These are phyloP conservation scores for Fusarium solani-melongenae DNA, from an alignment of 2,329 filamentous ascomycete genomes.

Conservation along the genomic window DNA sequence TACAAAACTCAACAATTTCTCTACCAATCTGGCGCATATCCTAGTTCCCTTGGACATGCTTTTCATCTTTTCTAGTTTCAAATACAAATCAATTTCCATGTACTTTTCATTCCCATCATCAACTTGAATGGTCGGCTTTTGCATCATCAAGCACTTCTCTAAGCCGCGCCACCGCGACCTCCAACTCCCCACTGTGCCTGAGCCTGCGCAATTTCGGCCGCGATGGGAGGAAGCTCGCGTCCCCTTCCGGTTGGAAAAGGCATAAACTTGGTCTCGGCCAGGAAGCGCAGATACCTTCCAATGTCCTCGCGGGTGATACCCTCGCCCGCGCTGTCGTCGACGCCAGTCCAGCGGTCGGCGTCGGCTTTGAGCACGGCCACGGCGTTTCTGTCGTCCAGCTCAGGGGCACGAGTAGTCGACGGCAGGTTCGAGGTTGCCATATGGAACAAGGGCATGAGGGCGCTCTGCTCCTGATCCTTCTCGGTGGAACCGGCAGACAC, in stretches of 20 bases:
- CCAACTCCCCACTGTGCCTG: constrained; percentile 35
- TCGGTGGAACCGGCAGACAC: constrained; percentile 18
- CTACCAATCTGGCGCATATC: not conserved
- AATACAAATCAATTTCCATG: not conserved
- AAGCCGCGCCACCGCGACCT: constrained; percentile 19
- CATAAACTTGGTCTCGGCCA: constrained; percentile 35
- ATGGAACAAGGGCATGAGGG: constrained; percentile 74
- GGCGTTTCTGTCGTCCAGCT: constrained; percentile 75
- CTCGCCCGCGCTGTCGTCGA: constrained; percentile 62
- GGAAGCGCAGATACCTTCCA: constrained; percentile 21
- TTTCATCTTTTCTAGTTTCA: not conserved
- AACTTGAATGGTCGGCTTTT: not conserved
- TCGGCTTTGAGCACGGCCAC: constrained; percentile 72
- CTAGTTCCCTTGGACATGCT: not conserved
- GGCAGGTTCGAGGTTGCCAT: constrained; percentile 77
- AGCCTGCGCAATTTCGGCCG: constrained; percentile 17
- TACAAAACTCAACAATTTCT: not conserved
- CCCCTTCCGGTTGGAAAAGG: constrained; percentile 22
- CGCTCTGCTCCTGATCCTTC: constrained; percentile 43
- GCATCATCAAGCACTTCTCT: not conserved
- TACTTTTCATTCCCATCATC: not conserved
- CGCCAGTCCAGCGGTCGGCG: constrained; percentile 65
- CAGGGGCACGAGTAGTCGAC: constrained; percentile 74
- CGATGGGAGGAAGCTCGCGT: constrained; percentile 30
- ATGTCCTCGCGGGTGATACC: constrained; percentile 28